Evolutionary conservation across 805 yeast genomes (phyloP), one percentile per base, ranked within the genome.

Genomic region (Priceomyces melissophilus): DNA sequence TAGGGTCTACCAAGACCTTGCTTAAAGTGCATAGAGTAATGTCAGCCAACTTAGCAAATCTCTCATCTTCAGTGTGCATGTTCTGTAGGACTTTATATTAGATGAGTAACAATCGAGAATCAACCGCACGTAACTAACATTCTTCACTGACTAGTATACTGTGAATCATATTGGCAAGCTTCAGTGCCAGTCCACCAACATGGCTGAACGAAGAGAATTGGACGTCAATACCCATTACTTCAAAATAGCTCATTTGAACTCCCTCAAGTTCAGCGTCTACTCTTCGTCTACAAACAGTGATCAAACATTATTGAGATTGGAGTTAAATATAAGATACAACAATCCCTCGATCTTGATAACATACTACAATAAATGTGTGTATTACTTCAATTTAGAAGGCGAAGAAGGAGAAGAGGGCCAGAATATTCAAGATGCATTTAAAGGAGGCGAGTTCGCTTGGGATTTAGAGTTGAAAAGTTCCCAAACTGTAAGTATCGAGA

Each of bases 291-390:
- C 50, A 14, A 52, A 50, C 29, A 56, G 52, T 47, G 74, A 69
- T 45, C 74, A 67, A 47, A 52, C 57, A n/a, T 56, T 69, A 11
- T 45, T 70, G 5, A 74, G 69, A 42, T 46, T 67, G 32, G 75
- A 70, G 44, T 53, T 70, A 14, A 46, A 45, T 34, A 64, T 69
- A 38, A 57, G 75, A 31, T 49, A 55, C 44, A 49, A 54, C 16
- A 49, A 65, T 39, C 75, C 75, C 10, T 54, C 56, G 37, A 58
- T 65, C n/a, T 54, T 70, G 14, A 37, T 69, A 13, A 61, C 72
- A 5, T 70, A 70, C 49, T 68, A 67, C 51, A 68, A 68, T 48
- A 69, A 70, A 42, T 54, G 59, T 29, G 49, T 70, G 10, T 69
- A 61, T 51, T 54, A 58, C 42, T 69, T 69, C 41, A 51, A 53